phyloP scores from a whole-genome alignment of 352 stramenopile species.

The Pythium myriotylum region DNA sequence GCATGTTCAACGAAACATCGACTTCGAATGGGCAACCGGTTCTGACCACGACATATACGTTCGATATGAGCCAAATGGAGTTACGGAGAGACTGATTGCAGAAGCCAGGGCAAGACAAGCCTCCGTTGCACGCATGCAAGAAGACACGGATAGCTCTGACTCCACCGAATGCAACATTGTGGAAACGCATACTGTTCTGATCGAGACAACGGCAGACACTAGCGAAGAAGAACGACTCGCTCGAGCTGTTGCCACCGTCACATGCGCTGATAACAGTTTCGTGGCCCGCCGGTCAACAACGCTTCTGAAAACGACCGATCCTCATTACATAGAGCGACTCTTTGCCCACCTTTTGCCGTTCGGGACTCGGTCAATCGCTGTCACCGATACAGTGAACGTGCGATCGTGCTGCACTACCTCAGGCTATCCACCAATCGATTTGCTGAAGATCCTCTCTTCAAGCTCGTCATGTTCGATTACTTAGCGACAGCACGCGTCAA shows the following conservation, averaged over 20 bases:
- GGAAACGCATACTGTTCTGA: conserved; percentile 23
- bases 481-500: neutral
- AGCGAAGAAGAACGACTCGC: conserved; percentile 9
- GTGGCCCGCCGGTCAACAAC: conserved; percentile 2
- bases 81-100: too few relatives aligned
- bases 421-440: conserved; percentile 22
- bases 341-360: conserved; percentile 31
- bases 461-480: conserved; percentile 33
- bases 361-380: conserved; percentile 7
- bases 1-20: neutral
- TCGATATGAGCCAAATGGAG: too few relatives aligned
- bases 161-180: conserved; percentile 10
- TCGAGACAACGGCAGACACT: conserved; percentile 14
- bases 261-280: neutral
- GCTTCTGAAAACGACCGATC: too few relatives aligned
- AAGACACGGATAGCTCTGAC: neutral
- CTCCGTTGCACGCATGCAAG: neutral
- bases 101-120: neutral
- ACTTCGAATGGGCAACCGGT: neutral
- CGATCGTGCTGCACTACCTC: conserved; percentile 33
- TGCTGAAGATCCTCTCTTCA: conserved; percentile 24
- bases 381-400: neutral
- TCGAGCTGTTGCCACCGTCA: conserved; percentile 6
- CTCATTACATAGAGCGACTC: neutral
- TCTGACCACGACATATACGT: too few relatives aligned